These are phyloP conservation scores for Brassica balearica DNA, from an alignment of 441 rosid species.

Conservation along the genomic window DNA sequence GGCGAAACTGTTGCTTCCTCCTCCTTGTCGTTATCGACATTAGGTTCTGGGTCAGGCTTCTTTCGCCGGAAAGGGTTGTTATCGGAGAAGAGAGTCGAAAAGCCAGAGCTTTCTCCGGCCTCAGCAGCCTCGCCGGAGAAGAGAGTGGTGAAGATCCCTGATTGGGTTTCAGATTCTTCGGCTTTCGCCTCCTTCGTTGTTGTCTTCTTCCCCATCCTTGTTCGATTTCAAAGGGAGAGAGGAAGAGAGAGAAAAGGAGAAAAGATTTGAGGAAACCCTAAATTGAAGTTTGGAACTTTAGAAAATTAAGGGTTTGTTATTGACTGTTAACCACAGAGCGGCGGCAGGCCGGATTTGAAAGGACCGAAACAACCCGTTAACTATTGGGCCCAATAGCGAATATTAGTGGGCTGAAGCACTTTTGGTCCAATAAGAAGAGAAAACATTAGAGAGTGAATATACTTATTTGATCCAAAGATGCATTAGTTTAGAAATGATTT, in stretches of 20 bases:
- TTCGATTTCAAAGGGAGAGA: conserved; percentile 14
- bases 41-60: conserved; percentile 41
- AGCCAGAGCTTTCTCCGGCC: conserved; percentile 37
- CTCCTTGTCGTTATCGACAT: conserved; percentile 19
- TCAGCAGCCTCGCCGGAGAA: conserved; percentile 34
- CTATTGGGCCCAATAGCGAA: too few species aligned
- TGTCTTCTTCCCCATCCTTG: conserved; percentile 43
- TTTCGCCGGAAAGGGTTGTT: conserved; percentile 87
- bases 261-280: conserved; percentile 36
- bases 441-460: too few species aligned
- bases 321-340: too few species aligned
- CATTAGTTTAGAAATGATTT: too few species aligned
- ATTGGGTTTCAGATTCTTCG: conserved; percentile 2
- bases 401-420: too few species aligned
- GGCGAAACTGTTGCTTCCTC: conserved; percentile 35
- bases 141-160: conserved; percentile 33
- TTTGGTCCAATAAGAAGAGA: too few species aligned
- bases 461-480: too few species aligned
- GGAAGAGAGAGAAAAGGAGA: conserved; percentile 5
- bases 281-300: conserved; percentile 1
- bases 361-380: too few species aligned
- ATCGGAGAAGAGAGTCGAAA: conserved; percentile 72
- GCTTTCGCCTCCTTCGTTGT: conserved; percentile 13
- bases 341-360: too few species aligned
- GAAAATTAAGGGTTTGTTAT: too few species aligned